A percentile compares a stretch with the other conserved stretches of the same genome.
Evolutionary conservation across 495 filamentous ascomycete genomes (phyloP).

Genomic region (Rhizodiscina lignyota): DNA sequence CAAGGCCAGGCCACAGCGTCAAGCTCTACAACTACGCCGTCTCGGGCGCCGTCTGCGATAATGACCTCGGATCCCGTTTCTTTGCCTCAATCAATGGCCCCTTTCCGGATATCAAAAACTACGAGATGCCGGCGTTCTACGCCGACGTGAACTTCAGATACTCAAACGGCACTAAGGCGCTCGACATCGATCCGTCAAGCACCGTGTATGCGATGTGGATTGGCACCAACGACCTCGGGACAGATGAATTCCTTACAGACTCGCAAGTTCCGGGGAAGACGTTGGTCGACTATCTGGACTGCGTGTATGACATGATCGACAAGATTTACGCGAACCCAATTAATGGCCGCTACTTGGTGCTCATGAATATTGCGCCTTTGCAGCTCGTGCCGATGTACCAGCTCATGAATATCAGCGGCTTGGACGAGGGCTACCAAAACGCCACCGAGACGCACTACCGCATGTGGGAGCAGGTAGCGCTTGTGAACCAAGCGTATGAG

Average conservation of each 20-base stretch:
- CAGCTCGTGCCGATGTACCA: conserved; percentile 45
- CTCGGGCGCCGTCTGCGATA: conserved; percentile 51
- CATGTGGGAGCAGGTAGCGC: conserved; percentile 44
- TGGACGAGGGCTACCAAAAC: conserved; percentile 33
- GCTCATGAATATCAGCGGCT: conserved; percentile 29
- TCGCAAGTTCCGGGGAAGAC: conserved; percentile 38
- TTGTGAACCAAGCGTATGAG: conserved; percentile 41
- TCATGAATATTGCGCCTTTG: conserved; percentile 49
- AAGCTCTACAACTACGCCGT: conserved; percentile 62
- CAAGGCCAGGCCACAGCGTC: too few species aligned
- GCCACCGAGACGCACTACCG: conserved; percentile 35
- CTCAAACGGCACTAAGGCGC: conserved; percentile 28
- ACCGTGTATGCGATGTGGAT: conserved; percentile 65
- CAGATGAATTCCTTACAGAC: conserved; percentile 43
- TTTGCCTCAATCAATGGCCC: conserved; percentile 28
- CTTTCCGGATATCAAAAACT: conserved; percentile 47
- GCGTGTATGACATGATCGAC: conserved; percentile 42
- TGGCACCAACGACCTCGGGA: conserved; percentile 61
- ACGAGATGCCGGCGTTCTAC: conserved; percentile 53
- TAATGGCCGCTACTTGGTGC: conserved; percentile 53
- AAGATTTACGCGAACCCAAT: conserved; percentile 39
- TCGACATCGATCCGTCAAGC: conserved; percentile 31
- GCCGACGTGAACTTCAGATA: conserved; percentile 34
- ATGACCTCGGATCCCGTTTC: conserved; percentile 38
- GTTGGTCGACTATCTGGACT: conserved; percentile 44